These are phyloP conservation scores for Xylaria grammica DNA, from an alignment of 495 filamentous ascomycete species.

Conservation along the genomic window DNA sequence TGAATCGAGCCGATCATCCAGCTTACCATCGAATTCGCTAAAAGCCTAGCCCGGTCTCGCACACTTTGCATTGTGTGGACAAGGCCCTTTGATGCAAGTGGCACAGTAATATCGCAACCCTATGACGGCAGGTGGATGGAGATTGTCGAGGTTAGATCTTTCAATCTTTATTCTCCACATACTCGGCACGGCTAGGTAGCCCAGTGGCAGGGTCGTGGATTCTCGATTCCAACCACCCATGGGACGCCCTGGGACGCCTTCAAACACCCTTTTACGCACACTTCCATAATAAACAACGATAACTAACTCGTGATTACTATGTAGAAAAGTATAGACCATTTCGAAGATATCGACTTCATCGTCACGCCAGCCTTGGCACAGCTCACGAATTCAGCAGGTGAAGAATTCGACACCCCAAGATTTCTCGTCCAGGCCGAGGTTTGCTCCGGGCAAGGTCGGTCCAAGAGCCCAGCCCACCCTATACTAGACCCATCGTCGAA, in stretches of 20 bases:
- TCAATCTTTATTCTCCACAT: not conserved
- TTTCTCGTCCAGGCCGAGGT: conserved; percentile 14
- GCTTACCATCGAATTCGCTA: not conserved
- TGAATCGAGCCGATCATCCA: not conserved
- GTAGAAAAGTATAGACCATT: not conserved
- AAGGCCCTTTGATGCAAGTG: not conserved
- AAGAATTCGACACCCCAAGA: not conserved
- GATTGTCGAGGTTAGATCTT: conserved; percentile 9
- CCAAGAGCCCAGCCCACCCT: not conserved
- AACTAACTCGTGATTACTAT: not conserved
- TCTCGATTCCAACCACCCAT: not conserved
- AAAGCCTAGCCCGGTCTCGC: conserved; percentile 1
- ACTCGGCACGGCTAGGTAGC: not conserved
- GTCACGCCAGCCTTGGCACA: conserved; percentile 9
- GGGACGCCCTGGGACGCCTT: not conserved
- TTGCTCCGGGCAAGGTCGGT: conserved; percentile 2
- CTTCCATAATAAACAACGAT: not conserved
- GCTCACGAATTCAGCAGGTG: conserved; percentile 8
- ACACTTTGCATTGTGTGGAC: not conserved
- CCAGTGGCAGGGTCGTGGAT: not conserved
- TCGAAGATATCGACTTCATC: conserved; percentile 8
- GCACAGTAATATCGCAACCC: too few species aligned
- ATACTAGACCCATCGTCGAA: not conserved
- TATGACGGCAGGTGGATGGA: conserved; percentile 17
- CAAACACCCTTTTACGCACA: not conserved